phyloP scores from a whole-genome alignment of 352 stramenopile genomes.

The Lagenidium giganteum region DNA sequence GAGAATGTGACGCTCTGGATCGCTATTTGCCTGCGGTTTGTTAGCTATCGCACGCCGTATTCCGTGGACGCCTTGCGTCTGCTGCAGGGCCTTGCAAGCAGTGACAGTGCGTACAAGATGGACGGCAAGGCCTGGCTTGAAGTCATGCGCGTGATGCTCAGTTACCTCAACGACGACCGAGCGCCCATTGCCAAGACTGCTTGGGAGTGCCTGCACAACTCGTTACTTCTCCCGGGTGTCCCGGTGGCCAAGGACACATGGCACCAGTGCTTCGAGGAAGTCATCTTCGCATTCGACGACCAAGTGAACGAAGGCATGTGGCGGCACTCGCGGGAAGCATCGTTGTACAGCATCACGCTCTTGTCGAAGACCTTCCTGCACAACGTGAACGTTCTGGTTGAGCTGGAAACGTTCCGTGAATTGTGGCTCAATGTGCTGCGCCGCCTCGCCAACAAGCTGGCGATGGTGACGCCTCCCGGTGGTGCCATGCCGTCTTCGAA shows the following conservation, averaged over 20 bases:
- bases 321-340: constrained; percentile 38
- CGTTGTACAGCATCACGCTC: constrained; percentile 66
- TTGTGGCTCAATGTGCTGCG: constrained; percentile 66
- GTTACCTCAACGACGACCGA: constrained; percentile 62
- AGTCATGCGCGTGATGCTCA: constrained; percentile 72
- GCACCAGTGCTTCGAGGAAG: constrained; percentile 65
- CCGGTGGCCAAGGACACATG: constrained; percentile 56
- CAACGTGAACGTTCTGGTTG: constrained; percentile 57
- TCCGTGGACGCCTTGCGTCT: constrained; percentile 61
- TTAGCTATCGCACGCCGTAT: constrained; percentile 60
- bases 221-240: constrained; percentile 52
- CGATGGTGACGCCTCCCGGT: too few species aligned
- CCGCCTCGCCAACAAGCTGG: constrained; percentile 60
- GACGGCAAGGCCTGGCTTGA: constrained; percentile 56
- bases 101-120: constrained; percentile 55
- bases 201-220: constrained; percentile 75
- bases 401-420: constrained; percentile 42
- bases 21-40: constrained; percentile 55
- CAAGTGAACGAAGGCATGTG: constrained; percentile 43
- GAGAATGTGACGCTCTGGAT: constrained; percentile 70
- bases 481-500: too few species aligned
- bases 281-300: constrained; percentile 77
- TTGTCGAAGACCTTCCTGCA: constrained; percentile 77
- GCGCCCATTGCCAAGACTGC: constrained; percentile 55
- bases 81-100: constrained; percentile 52